Base-by-base conservation (phyloP, 2,329 filamentous ascomycete genomes). In the Microsporum audouinii region DNA sequence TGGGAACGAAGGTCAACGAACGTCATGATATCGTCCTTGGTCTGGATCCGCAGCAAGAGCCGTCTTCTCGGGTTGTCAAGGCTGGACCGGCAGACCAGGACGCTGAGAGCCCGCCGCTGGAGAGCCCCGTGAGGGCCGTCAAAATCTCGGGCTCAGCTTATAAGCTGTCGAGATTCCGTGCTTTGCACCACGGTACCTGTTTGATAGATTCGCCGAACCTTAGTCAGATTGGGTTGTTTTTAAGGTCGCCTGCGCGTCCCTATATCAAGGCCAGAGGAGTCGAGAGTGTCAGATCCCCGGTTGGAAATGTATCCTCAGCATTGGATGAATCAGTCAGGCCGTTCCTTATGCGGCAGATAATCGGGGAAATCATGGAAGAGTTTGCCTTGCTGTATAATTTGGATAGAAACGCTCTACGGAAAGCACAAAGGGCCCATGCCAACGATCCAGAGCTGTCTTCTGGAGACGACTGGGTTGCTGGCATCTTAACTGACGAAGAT, bases 101-200 rank as follows among this genome's bases (percentile, higher is more conserved):
- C 67, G 66, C 55, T 78, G 78, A 56, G 71, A 76, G 27, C 79
- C 77, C 67, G 72, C 73, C 17, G 63, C 67, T 59, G 66, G 71
- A 34, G 68, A 72, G 58, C 45, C 61, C 63, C 17, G 62, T 64
- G 7, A 69, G 71, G 39, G 79, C 81, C 1, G 83, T 86, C 70
- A 99, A 99, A 73, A 82, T 97, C 8, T 96, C 91, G 0, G 94
- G 94, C 0, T 96, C 91, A 0, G 94, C 94, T 8, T 99, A 95
- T 76, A 97, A 97, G 74, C 79, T 99, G 60, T 96, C 89, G 0
- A 81, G 88, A 29, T 77, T 84, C 57, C 82, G 92, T 51, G 87
- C 91, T 5, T 79, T 99, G 62, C 94, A 99, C 73, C 94, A 99
- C 73, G 94, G 91, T 5, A 99, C 94, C 0, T 94, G 91, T 68